phyloP scores from a whole-genome alignment of 352 stramenopile genomes.

The Phytophthora sp. region DNA sequence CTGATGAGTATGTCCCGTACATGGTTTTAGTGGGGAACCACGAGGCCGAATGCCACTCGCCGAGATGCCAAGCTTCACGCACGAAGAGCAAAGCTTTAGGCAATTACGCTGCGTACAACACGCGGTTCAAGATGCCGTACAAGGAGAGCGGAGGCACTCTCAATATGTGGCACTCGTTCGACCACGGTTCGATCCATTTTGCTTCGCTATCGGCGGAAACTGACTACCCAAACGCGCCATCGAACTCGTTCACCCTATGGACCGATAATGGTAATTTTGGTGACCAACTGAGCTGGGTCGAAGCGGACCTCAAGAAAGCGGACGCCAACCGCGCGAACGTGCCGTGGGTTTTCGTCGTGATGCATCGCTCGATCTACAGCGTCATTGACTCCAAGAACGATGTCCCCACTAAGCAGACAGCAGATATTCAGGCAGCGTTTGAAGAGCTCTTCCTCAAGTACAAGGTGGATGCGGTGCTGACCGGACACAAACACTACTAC shows the following conservation, averaged over 20 bases:
- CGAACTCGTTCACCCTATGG: conserved; percentile 38
- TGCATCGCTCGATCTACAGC: conserved; percentile 80
- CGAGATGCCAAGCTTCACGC: conserved; percentile 53
- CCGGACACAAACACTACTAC: conserved; percentile 89
- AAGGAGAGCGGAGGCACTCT: conserved; percentile 53
- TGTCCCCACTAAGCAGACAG: conserved; percentile 25
- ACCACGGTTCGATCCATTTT: conserved; percentile 84
- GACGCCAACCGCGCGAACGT: conserved; percentile 49
- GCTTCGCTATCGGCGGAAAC: conserved; percentile 87
- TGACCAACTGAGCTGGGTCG: conserved; percentile 56
- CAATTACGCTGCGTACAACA: conserved; percentile 89
- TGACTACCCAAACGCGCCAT: conserved; percentile 48
- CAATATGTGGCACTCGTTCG: conserved; percentile 92
- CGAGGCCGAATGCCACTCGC: conserved; percentile 88
- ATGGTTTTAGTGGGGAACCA: conserved; percentile 90
- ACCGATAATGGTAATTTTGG: conserved; percentile 54
- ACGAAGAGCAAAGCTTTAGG: conserved; percentile 60
- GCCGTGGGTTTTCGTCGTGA: conserved; percentile 77
- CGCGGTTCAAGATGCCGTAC: conserved; percentile 87
- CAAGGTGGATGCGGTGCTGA: conserved; percentile 85
- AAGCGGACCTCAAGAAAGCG: conserved; percentile 65
- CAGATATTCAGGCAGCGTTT: conserved; percentile 64
- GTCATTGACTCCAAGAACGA: conserved; percentile 22
- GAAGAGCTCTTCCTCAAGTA: conserved; percentile 88
- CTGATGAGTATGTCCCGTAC: conserved; percentile 74